Evolutionary conservation across 2,329 filamentous ascomycete species (phyloP), one percentile per base, ranked within the genome.

Genomic region (Claviceps spartinae): DNA sequence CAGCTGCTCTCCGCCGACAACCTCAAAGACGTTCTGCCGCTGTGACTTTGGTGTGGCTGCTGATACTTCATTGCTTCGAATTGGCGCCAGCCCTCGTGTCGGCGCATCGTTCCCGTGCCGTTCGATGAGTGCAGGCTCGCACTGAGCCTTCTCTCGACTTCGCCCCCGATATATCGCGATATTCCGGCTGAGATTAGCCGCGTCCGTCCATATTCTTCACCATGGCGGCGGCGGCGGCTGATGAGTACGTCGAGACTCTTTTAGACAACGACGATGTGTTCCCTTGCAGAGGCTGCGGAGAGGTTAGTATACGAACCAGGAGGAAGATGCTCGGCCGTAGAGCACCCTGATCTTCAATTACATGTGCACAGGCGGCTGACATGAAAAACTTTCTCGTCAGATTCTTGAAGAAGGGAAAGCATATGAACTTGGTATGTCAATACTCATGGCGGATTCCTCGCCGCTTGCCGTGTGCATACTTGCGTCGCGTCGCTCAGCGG

Each of bases 351-450:
- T 20, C 38, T 22, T n/a, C 14, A 16, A 16, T 22, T 16, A 13
- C 24, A 42, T 13, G 3, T 30, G 26, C 26, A 44, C 36, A 18
- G 18, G 40, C 40, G 40, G 18, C 34, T 55, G 53, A 50, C 47
- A 41, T 36, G 48, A 50, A 50, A 47, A 52, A 54, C 47, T 48
- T 36, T 34, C 53, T 37, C 46, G 38, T 22, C 52, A 96, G 89
- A 95, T 97, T 59, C 79, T 98, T 20, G 93, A 98, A 70, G 93
- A 98, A 76, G 93, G 93, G 62, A 97, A 97, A 71, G 93, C 93
- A 50, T 98, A 95, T 63, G 93, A 98, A 72, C 78, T 98, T 63
- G 89, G 91, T 97, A 75, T 54, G 77, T 74, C 54, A n/a, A 30
- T 3, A 9, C 20, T n/a, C 26, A 26, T 36, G 24, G 38, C 13